Conservation (phyloP, 1,284 basidiomycete genomes). For the Moniliella sp. region DNA sequence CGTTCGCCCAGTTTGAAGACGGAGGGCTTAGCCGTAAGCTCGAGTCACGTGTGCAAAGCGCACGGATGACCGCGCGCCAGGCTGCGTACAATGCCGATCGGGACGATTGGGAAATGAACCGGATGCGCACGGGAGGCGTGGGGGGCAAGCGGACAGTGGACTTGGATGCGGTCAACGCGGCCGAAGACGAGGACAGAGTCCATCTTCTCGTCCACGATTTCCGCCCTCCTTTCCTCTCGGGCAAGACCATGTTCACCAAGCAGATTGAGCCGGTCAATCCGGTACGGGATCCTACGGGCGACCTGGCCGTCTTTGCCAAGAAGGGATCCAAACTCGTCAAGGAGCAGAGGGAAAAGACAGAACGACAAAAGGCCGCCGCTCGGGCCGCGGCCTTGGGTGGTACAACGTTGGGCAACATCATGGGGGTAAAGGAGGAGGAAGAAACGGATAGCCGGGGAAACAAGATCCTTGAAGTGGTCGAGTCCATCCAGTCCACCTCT, state of each 20-base stretch:
- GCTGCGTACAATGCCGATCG: conserved; percentile 59
- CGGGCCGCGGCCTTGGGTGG: conserved; percentile 80
- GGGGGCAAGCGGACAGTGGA: conserved; percentile 60
- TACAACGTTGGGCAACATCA: conserved; percentile 79
- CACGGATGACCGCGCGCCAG: conserved; percentile 29
- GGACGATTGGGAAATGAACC: conserved; percentile 92
- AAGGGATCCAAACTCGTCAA: conserved; percentile 81
- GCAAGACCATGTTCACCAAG: conserved; percentile 80
- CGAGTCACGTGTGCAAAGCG: conserved; percentile 9
- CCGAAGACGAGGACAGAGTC: conserved; percentile 81
- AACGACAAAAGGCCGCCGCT: conserved; percentile 53
- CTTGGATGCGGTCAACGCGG: conserved; percentile 43
- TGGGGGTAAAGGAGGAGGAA: conserved; percentile 88
- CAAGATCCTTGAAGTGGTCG: background rate
- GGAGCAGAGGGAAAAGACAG: conserved; percentile 83
- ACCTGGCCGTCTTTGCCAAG: conserved; percentile 82
- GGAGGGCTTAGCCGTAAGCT: conserved; percentile 4
- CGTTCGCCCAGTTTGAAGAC: conserved; percentile 58
- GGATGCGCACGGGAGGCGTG: conserved; percentile 83
- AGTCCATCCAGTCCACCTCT: background rate
- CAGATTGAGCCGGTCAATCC: conserved; percentile 94
- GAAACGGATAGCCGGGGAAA: conserved; percentile 22
- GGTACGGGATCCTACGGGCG: conserved; percentile 72
- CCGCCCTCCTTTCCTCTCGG: conserved; percentile 91
- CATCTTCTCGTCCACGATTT: conserved; percentile 92